These are phyloP conservation scores for Pseudozyma flocculosa DNA, from an alignment of 1,284 basidiomycete genomes.

Conservation along the genomic window DNA sequence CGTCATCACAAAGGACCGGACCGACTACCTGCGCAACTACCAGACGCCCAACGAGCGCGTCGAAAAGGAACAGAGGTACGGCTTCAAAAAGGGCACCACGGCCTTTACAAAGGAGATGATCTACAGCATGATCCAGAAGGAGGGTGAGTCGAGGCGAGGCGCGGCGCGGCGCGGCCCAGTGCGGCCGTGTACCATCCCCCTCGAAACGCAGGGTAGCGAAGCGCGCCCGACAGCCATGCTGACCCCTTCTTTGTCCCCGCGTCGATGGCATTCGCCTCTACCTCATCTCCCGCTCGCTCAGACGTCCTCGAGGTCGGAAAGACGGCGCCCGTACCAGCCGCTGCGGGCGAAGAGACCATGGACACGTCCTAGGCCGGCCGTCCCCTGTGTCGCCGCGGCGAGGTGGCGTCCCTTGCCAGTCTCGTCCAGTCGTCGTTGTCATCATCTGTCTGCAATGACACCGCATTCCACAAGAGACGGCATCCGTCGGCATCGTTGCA, in stretches of 20 bases:
- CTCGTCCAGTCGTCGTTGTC: too few relatives aligned
- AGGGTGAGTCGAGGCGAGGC: constrained; percentile 62
- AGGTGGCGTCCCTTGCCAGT: too few relatives aligned
- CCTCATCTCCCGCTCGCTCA: too few relatives aligned
- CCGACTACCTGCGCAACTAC: constrained; percentile 53
- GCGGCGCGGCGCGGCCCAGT: too few relatives aligned
- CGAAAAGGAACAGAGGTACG: constrained; percentile 52
- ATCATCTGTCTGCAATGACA: too few relatives aligned
- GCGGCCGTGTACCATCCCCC: too few relatives aligned
- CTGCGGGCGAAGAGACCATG: constrained; percentile 30
- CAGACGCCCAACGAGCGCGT: constrained; percentile 53
- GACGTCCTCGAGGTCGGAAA: constrained; percentile 43
- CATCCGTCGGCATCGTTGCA: too few relatives aligned
- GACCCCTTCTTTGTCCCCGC: too few relatives aligned
- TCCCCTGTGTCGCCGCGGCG: not conserved
- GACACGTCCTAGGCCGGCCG: constrained; percentile 26
- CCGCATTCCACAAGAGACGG: too few relatives aligned
- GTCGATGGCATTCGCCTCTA: too few relatives aligned
- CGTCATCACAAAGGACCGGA: constrained; percentile 66
- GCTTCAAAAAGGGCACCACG: constrained; percentile 74
- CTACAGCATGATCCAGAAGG: constrained; percentile 61
- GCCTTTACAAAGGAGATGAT: constrained; percentile 59
- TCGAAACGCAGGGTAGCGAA: too few relatives aligned
- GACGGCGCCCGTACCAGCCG: constrained; percentile 6
- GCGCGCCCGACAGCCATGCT: too few relatives aligned